Percentiles rank a stretch among this genome's conserved stretches.
These are phyloP conservation scores for Polyporus tsugae DNA, from an alignment of 1,284 basidiomycete genomes.

Conservation along the genomic window DNA sequence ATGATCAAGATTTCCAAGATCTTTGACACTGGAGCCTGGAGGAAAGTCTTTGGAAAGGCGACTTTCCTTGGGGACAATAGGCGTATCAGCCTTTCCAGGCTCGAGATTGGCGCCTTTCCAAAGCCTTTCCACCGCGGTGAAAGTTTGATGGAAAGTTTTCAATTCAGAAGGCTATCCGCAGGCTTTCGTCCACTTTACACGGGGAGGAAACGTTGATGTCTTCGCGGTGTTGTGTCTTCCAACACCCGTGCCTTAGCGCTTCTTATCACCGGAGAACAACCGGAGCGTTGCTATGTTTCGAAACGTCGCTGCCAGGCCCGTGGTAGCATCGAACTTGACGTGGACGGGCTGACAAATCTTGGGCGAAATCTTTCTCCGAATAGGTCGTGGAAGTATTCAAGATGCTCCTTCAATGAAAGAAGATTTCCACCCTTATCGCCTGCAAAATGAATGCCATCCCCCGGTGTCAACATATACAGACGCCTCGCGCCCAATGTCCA, in stretches of 20 bases:
- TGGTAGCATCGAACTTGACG: neutral
- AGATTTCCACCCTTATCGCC: neutral
- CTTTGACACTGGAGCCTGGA: no score
- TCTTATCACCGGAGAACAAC: neutral
- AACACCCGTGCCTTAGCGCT: neutral
- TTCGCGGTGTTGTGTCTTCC: no score
- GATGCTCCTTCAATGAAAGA: neutral
- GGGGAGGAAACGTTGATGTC: no score
- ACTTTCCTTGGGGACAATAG: no score
- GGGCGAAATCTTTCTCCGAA: neutral
- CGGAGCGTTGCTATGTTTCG: conserved; percentile 6
- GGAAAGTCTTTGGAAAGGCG: no score
- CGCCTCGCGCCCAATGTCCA: conserved; percentile 1
- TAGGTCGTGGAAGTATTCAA: neutral
- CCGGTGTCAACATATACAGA: neutral
- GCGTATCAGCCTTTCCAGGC: no score
- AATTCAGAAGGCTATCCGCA: no score
- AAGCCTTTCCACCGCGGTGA: no score
- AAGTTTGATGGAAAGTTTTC: no score
- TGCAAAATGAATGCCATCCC: neutral
- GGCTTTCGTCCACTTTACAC: no score
- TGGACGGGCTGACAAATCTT: neutral
- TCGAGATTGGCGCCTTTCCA: no score
- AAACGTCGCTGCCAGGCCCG: neutral
- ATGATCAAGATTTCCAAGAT: no score